Conservation (phyloP, 345 rosid genomes). For the Dipteronia sinensis region DNA sequence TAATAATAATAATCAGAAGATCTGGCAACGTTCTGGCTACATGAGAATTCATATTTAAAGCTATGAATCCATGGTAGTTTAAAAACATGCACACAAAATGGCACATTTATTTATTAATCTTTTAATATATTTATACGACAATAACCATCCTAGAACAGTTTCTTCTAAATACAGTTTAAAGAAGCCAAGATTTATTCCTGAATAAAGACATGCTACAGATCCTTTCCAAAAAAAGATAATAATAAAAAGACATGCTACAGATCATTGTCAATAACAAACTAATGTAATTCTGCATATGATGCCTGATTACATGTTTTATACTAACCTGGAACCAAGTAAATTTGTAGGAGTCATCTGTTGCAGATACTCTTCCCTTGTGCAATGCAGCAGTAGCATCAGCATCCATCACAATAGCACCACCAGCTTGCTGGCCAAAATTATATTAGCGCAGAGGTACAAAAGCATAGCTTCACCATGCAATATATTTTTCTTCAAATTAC, state of each 20-base stretch:
- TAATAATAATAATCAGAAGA: neutral
- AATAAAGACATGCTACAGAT: no score
- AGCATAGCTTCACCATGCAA: neutral
- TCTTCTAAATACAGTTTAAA: neutral
- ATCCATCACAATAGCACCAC: conserved; percentile 86
- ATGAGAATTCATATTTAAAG: neutral
- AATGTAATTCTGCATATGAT: neutral
- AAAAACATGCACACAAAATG: neutral
- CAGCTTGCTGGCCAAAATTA: conserved; percentile 66
- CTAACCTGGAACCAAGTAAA: conserved; percentile 72
- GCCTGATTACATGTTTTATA: conserved; percentile 4
- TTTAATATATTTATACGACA: no score
- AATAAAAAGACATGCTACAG: neutral
- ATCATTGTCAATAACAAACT: neutral
- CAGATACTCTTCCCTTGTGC: conserved; percentile 66
- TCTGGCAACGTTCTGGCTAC: neutral
- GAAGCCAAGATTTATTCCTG: neutral
- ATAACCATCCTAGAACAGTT: conserved; percentile 7
- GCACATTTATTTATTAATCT: no score
- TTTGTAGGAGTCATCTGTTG: conserved; percentile 80
- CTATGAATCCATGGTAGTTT: neutral
- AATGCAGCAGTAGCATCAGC: conserved; percentile 89
- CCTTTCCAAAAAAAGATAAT: no score
- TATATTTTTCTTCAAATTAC: neutral
- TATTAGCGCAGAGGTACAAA: conserved; percentile 19